A percentile compares a stretch with the other conserved stretches of the same genome.
Evolutionary conservation across 371 early-diverging fungal species (phyloP).

Genomic region (Choanephora cucurbitarum): DNA sequence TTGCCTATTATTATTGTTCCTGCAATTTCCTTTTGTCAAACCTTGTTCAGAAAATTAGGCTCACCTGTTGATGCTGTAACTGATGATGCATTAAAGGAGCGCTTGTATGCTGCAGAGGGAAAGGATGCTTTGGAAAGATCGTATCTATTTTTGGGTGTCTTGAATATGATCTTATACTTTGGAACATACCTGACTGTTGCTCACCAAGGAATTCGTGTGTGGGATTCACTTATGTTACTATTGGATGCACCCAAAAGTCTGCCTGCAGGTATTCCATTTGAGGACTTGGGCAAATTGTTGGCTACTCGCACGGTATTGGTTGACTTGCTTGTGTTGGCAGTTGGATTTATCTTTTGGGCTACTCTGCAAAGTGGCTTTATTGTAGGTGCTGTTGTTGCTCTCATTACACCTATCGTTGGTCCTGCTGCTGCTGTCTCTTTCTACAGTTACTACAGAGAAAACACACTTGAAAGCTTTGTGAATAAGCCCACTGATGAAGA

Average conservation of each 20-base stretch:
- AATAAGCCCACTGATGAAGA: background rate
- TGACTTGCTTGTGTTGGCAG: conserved; percentile 7
- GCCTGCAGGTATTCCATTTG: conserved; percentile 17
- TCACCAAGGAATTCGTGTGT: conserved; percentile 18
- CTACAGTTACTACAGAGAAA: conserved; percentile 28
- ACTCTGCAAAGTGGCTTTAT: conserved; percentile 13
- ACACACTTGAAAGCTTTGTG: background rate
- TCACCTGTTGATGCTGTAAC: conserved; percentile 8
- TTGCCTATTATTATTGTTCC: conserved; percentile 18
- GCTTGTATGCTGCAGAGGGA: conserved; percentile 16
- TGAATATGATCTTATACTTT: conserved; percentile 22
- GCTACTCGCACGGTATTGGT: conserved; percentile 19
- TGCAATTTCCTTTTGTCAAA: conserved; percentile 8
- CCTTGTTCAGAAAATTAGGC: conserved; percentile 6
- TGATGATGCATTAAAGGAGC: conserved; percentile 1
- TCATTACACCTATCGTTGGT: conserved; percentile 15
- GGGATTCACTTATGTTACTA: conserved; percentile 21
- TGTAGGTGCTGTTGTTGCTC: conserved; percentile 1
- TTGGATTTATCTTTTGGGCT: conserved; percentile 21
- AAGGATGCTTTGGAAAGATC: conserved; percentile 23
- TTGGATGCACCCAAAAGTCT: conserved; percentile 20
- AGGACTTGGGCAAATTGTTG: conserved; percentile 13
- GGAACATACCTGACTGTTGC: conserved; percentile 2
- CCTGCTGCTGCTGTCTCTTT: conserved; percentile 24
- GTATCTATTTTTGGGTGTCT: conserved; percentile 21